Evolutionary conservation across 2,329 filamentous ascomycete species (phyloP), one percentile per base, ranked within the genome.

Genomic region (Trichoderma aggressivum): DNA sequence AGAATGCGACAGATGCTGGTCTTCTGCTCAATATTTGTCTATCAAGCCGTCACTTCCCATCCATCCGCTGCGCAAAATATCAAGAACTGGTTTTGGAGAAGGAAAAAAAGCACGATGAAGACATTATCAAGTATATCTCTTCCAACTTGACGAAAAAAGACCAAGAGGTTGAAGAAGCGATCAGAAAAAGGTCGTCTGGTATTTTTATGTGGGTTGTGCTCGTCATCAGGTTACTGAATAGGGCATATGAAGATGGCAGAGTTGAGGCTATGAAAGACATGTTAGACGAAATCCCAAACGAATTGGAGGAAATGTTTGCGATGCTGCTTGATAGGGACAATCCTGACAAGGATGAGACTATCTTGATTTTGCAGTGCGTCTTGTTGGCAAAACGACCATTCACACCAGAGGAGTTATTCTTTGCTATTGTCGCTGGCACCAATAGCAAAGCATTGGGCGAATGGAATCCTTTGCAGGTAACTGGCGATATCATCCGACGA

Each of bases 41-140:
- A 14, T 62, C 59, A 5, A 62, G 59, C 18, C 59, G 59, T 18
- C 59, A 62, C 16, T 62, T 8, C 24, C 59, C 59, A 18, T 18
- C 3, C 36, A 28, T 62, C 7, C 5, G 5, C 1, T 43, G 43
- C 16, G 12, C 1, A 5, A 7, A 3, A 5, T 39, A 62, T 1
- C 24, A 43, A 8, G 8, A 62, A 7, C 24, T 62, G 10, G 16
- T 62, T 0, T 7, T 62, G 2, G 59, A 62, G 7, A 12, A n/a
- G 1, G 16, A 18, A 3, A 8, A 26, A 4, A 2, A 62, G 8
- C 59, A 62, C 18, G 24, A 62, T 1, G 34, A 62, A n/a, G 59
- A 62, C 1, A 62, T 62, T n/a, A 4, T 30, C 1, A n/a, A n/a
- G 1, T 62, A 62, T 8, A 43, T 28, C 36, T 39, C 34, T 36